Conservation (phyloP, 768 basidiomycete genomes). For the Boletus bicolor region DNA sequence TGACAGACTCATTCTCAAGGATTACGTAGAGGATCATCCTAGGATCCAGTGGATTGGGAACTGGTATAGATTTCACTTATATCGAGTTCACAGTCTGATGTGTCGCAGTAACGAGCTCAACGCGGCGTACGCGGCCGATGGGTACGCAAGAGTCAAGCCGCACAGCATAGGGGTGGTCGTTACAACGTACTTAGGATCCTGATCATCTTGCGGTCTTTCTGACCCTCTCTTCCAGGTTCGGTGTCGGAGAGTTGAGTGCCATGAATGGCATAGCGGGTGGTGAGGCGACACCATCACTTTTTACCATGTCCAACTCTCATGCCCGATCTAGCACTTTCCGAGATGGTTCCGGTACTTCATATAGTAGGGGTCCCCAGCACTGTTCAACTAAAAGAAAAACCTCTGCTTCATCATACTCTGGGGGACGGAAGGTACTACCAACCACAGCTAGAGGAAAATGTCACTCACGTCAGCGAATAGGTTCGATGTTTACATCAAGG, state of each 20-base stretch:
- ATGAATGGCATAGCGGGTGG: constrained; percentile 82
- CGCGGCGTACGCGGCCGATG: constrained; percentile 88
- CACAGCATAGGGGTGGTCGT: constrained; percentile 65
- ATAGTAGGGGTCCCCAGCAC: constrained; percentile 83
- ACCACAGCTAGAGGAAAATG: not conserved
- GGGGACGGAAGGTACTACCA: constrained; percentile 66
- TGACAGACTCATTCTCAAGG: constrained; percentile 38
- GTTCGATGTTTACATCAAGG: constrained; percentile 77
- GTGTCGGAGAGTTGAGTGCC: constrained; percentile 91
- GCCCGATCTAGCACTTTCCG: constrained; percentile 58
- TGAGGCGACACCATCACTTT: constrained; percentile 20
- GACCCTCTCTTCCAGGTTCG: constrained; percentile 50
- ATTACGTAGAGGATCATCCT: constrained; percentile 78
- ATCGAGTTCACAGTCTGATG: not conserved
- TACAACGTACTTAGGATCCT: constrained; percentile 58
- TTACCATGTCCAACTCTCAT: constrained; percentile 1
- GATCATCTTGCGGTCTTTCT: not conserved
- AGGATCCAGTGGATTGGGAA: constrained; percentile 85
- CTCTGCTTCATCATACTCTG: constrained; percentile 84
- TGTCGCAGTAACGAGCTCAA: constrained; percentile 72
- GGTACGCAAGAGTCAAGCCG: constrained; percentile 86
- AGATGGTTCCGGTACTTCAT: constrained; percentile 88
- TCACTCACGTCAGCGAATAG: constrained; percentile 32
- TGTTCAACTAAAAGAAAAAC: constrained; percentile 62
- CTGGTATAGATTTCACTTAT: constrained; percentile 43